These are phyloP conservation scores for Brassica carinata DNA, from an alignment of 345 rosid species.

Conservation along the genomic window DNA sequence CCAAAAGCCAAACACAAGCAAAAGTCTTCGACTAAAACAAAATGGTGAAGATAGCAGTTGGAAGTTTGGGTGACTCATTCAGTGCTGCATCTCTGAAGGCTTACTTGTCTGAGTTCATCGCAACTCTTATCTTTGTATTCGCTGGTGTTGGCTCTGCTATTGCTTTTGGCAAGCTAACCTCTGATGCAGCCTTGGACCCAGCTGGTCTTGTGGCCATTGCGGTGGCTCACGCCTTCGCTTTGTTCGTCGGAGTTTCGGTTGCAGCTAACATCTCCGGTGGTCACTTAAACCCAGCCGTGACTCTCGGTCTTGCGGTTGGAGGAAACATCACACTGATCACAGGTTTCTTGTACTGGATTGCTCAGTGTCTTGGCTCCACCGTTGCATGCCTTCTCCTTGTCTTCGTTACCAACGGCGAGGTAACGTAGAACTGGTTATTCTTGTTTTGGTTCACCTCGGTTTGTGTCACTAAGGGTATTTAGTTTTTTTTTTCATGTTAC, in stretches of 20 bases:
- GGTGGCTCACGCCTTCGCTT: neutral
- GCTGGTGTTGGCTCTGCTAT: slow-evolving; percentile 2
- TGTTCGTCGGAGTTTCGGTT: neutral
- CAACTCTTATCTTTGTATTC: neutral
- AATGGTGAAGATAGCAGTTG: neutral
- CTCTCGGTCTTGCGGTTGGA: neutral
- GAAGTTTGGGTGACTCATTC: neutral
- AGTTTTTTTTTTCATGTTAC: neutral
- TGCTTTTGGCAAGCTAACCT: neutral
- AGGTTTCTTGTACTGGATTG: neutral
- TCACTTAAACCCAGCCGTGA: neutral
- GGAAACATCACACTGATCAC: neutral
- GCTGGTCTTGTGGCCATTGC: neutral
- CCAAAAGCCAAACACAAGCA: neutral
- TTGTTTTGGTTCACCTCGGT: neutral
- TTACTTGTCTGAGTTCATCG: neutral
- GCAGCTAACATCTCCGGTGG: slow-evolving; percentile 1
- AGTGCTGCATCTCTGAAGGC: neutral
- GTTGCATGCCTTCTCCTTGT: neutral
- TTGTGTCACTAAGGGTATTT: neutral
- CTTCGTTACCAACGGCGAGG: neutral
- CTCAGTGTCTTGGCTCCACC: neutral
- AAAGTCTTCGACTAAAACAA: slow-evolving; percentile 3
- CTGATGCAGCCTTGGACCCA: slow-evolving; percentile 1
- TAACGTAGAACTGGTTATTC: neutral